Evolutionary conservation across 169 alveolate species (phyloP), one percentile per base, ranked within the genome.

Genomic region (Eimeria necatrix): DNA sequence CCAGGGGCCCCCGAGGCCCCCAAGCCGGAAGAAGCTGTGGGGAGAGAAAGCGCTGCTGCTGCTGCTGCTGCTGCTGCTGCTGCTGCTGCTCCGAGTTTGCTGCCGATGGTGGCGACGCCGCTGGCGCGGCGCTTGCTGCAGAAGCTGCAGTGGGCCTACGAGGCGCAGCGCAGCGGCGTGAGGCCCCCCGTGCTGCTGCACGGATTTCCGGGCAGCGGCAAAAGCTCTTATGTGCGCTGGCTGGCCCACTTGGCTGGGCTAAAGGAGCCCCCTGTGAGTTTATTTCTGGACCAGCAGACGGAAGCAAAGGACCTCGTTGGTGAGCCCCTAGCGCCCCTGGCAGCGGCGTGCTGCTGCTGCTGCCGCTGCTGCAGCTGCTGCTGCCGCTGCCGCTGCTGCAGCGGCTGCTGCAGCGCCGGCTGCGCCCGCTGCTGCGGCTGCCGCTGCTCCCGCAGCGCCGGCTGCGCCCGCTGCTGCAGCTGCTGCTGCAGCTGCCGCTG

Each of bases 111-210:
- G 76, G 76, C 59, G 10, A 83, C 91, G 7, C 91, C 91, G 49
- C 59, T 83, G 74, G 91, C 91, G 5, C 26, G 59, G 59, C 76
- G 74, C 32, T 6, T 83, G 48, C 16, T 83, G 59, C 78, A 83
- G 60, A 83, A 83, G 76, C 78, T 83, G 74, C 26, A 24, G 46
- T 83, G 91, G 73, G 91, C 91, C 10, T 83, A 83, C 56, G 24
- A 83, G 60, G 52, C 91, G 41, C 53, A 74, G 20, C 64, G 91
- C 46, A 24, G 91, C 76, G 91, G 80, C 1, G 84, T 86, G 93
- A 46, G 84, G 89, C 95, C 68, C 84, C 95, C 86, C 24, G 84
- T 91, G 41, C 76, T 91, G 81, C 91, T 91, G 85, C 95, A 91
- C 74, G 95, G 95, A 41, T 53, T 61, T 4, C 49, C 92, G 5